Conservation (phyloP, 2,329 filamentous ascomycete genomes). For the Chrysosphaeria jannelii region DNA sequence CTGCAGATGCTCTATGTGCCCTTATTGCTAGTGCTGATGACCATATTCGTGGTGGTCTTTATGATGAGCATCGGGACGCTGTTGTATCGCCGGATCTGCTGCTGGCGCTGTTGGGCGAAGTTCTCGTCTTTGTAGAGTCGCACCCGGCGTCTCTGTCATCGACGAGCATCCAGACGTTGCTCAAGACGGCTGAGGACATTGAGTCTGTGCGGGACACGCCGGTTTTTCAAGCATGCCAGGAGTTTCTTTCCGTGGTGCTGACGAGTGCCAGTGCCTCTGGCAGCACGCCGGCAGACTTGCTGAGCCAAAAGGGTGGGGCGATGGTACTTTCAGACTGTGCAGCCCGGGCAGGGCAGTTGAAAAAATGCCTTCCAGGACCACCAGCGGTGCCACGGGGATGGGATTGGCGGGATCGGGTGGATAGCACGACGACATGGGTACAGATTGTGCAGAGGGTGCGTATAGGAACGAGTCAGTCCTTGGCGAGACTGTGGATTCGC, state of each 20-base stretch:
- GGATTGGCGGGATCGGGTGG: slow-evolving; percentile 24
- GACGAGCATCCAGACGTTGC: slow-evolving; percentile 43
- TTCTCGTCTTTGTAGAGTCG: slow-evolving; percentile 33
- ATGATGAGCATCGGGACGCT: slow-evolving; percentile 49
- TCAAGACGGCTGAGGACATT: slow-evolving; percentile 53
- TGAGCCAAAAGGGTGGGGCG: slow-evolving; percentile 17
- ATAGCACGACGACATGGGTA: slow-evolving; percentile 24
- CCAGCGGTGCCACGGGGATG: slow-evolving; percentile 17
- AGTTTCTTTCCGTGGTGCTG: slow-evolving; percentile 49
- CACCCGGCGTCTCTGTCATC: slow-evolving; percentile 19
- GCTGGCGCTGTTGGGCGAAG: slow-evolving; percentile 57
- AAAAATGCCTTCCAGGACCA: too few species aligned
- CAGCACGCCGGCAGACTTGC: slow-evolving; percentile 31
- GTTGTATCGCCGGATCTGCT: slow-evolving; percentile 75
- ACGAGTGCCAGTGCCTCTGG: slow-evolving; percentile 27
- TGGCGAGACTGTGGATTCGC: slow-evolving; percentile 37
- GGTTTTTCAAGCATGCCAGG: slow-evolving; percentile 44
- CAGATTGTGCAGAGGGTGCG: slow-evolving; percentile 48
- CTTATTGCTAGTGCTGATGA: slow-evolving; percentile 67
- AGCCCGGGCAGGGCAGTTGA: too few species aligned
- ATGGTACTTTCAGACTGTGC: too few species aligned
- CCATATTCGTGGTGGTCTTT: slow-evolving; percentile 72
- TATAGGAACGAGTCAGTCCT: slow-evolving; percentile 41
- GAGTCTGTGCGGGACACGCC: slow-evolving; percentile 38
- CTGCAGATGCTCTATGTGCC: slow-evolving; percentile 43